Conservation (phyloP, 768 basidiomycete genomes). For the Trametes maxima region DNA sequence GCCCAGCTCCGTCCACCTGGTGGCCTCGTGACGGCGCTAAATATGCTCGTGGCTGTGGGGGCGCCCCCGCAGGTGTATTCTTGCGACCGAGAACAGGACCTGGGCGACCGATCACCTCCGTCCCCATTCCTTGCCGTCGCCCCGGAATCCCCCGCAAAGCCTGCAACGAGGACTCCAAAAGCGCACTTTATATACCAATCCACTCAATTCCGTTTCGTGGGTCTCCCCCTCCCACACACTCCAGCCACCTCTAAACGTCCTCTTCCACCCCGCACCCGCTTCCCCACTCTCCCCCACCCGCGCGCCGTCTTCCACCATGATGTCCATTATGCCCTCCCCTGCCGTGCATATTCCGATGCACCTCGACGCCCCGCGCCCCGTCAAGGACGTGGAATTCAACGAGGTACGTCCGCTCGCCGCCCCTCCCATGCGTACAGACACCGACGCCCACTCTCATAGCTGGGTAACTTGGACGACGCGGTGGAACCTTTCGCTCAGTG, state of each 20-base stretch:
- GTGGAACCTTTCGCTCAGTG: constrained; percentile 65
- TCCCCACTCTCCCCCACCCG: constrained; percentile 5
- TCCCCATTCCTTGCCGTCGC: constrained; percentile 16
- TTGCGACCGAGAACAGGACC: constrained; percentile 25
- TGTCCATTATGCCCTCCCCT: constrained; percentile 34
- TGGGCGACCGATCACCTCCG: constrained; percentile 28
- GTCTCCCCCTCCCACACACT: constrained; percentile 12
- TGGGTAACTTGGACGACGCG: constrained; percentile 57
- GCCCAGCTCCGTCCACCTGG: constrained; percentile 19
- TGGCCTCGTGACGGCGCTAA: constrained; percentile 20
- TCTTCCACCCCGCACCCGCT: constrained; percentile 11
- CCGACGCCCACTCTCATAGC: constrained; percentile 35
- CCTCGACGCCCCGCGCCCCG: constrained; percentile 23
- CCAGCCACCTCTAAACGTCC: constrained; percentile 5
- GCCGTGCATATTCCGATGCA: constrained; percentile 30
- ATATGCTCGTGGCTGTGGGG: constrained; percentile 18
- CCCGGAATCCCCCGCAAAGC: constrained; percentile 32
- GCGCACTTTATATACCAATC: constrained; percentile 16
- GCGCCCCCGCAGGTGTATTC: constrained; percentile 19
- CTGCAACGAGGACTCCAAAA: constrained; percentile 33
- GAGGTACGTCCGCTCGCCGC: constrained; percentile 35
- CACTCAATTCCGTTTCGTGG: constrained; percentile 17
- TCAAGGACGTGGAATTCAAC: constrained; percentile 35
- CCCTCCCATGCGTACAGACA: constrained; percentile 14
- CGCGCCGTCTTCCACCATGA: constrained; percentile 27